Evolutionary conservation across 805 yeast genomes (phyloP).

Genomic region (Debaryomyces prosopidis): DNA sequence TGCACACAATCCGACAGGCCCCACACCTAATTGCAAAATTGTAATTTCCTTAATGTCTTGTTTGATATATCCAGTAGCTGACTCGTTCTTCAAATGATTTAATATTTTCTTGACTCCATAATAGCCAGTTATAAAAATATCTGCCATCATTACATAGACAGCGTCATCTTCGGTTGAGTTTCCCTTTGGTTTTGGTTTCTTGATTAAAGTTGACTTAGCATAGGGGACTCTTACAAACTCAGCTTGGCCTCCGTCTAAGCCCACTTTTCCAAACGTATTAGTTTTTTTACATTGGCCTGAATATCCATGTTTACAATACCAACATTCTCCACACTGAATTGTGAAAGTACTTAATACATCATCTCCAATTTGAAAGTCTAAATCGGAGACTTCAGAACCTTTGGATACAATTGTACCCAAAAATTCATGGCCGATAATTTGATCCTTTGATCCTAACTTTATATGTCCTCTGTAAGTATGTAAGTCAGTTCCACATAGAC

Average conservation of each 20-base stretch:
- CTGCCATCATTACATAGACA: conserved; percentile 58
- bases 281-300: conserved; percentile 56
- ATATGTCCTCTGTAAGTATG: conserved; percentile 57
- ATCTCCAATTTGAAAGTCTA: conserved; percentile 44
- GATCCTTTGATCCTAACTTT: conserved; percentile 31
- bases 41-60: conserved; percentile 26
- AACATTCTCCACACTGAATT: conserved; percentile 60
- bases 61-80: conserved; percentile 17
- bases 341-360: conserved; percentile 51
- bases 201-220: conserved; percentile 52
- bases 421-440: conserved; percentile 55
- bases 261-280: conserved; percentile 58
- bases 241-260: conserved; percentile 63
- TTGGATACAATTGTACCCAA: conserved; percentile 43
- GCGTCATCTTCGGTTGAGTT: conserved; percentile 36
- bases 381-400: conserved; percentile 28
- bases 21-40: conserved; percentile 57
- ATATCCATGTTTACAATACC: conserved; percentile 55
- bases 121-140: conserved; percentile 65
- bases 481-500: conserved; percentile 56
- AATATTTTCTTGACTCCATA: conserved; percentile 55
- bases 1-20: conserved; percentile 61
- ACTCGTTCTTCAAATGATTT: conserved; percentile 35
- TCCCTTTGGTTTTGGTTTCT: conserved; percentile 41
- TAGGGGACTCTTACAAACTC: conserved; percentile 60